A percentile compares a stretch with the other conserved stretches of the same genome.
These are phyloP conservation scores for Ophiognomonia clavigignenti-juglandacearum DNA, from an alignment of 2,329 filamentous ascomycete species.

Conservation along the genomic window DNA sequence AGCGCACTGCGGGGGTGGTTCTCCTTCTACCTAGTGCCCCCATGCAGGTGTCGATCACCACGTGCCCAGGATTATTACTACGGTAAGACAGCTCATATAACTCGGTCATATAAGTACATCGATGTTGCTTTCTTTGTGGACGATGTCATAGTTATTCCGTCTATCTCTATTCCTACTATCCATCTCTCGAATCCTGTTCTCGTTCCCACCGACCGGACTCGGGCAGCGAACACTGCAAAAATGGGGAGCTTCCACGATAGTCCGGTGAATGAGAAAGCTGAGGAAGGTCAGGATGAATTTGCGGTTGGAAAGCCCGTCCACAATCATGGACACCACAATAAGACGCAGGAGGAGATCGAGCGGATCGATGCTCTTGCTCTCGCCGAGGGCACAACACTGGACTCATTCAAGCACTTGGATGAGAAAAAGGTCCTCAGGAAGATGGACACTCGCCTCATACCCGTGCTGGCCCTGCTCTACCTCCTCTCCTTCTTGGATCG, in stretches of 20 bases:
- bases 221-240: not conserved
- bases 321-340: constrained; percentile 2
- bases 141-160: no score
- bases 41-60: no score
- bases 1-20: no score
- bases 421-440: constrained; percentile 57
- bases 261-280: constrained; percentile 6
- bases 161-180: no score
- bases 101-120: no score
- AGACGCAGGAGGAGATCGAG: constrained; percentile 10
- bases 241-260: constrained; percentile 1
- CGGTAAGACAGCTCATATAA: no score
- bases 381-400: constrained; percentile 14
- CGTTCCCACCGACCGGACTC: not conserved
- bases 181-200: not conserved
- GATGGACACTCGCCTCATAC: constrained; percentile 49
- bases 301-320: not conserved
- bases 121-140: no score
- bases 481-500: constrained; percentile 65
- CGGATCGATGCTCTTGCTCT: constrained; percentile 17
- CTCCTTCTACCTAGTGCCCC: no score
- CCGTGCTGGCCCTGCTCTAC: constrained; percentile 63
- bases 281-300: constrained; percentile 10
- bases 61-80: no score
- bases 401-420: constrained; percentile 35